These are phyloP conservation scores for Corchorus olitorius DNA, from an alignment of 345 rosid genomes.

Conservation along the genomic window DNA sequence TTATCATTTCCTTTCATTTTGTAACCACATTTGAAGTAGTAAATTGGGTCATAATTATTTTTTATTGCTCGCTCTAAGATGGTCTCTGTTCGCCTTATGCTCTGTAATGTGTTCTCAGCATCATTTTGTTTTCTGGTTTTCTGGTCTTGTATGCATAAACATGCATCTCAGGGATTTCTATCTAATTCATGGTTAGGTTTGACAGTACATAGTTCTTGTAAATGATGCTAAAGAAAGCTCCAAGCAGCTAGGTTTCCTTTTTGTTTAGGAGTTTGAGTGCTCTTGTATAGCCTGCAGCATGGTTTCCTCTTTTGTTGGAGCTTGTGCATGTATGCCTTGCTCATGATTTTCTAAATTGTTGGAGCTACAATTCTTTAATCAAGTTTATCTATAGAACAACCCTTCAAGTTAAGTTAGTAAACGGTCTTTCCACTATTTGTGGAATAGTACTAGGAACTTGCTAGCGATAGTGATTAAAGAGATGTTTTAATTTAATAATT, in stretches of 20 bases:
- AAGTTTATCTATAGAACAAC: neutral
- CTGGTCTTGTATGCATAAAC: neutral
- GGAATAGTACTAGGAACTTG: neutral
- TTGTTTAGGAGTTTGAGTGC: too few species aligned
- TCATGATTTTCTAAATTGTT: neutral
- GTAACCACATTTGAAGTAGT: neutral
- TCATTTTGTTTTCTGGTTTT: neutral
- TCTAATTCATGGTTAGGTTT: neutral
- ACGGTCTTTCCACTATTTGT: neutral
- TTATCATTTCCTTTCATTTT: neutral
- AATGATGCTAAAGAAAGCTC: neutral
- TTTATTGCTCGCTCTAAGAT: neutral
- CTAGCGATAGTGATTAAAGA: constrained; percentile 8
- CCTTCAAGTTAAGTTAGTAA: neutral
- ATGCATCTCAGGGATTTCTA: neutral
- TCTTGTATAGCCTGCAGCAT: neutral
- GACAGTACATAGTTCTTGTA: neutral
- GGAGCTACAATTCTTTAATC: neutral
- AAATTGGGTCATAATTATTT: neutral
- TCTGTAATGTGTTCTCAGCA: neutral
- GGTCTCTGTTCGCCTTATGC: constrained; percentile 5
- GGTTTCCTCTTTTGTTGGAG: constrained; percentile 1
- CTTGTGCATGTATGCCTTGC: neutral
- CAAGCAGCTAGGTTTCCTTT: too few species aligned
- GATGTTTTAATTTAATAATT: constrained; percentile 7